Percentiles rank a stretch among this genome's conserved stretches.
Conservation (phyloP, 1,284 basidiomycete species). For the Schizophyllum amplum region DNA sequence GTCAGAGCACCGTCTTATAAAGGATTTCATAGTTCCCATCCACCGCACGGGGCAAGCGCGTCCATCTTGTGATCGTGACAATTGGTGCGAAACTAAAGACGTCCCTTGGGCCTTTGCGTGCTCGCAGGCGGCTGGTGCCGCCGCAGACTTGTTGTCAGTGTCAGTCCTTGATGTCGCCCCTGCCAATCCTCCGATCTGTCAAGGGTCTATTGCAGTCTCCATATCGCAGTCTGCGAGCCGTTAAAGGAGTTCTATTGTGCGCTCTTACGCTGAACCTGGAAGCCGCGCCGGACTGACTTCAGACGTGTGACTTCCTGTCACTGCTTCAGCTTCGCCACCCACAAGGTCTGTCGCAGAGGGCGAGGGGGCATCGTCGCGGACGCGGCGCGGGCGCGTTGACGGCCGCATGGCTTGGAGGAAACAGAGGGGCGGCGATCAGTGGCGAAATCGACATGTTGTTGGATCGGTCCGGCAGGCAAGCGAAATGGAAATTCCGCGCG, state of each 20-base stretch:
- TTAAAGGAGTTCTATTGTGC: too few relatives aligned
- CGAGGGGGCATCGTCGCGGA: background rate
- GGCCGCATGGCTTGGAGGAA: background rate
- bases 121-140: background rate
- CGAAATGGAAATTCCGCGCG: background rate
- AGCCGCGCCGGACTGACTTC: too few relatives aligned
- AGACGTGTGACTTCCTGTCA: too few relatives aligned
- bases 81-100: background rate
- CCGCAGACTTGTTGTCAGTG: too few relatives aligned
- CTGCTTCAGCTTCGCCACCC: too few relatives aligned
- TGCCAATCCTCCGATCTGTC: background rate
- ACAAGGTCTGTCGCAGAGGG: background rate
- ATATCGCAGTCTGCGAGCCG: too few relatives aligned
- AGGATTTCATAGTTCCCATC: background rate
- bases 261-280: too few relatives aligned
- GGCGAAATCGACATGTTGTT: background rate
- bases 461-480: too few relatives aligned
- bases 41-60: slow-evolving; percentile 17
- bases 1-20: background rate
- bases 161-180: too few relatives aligned
- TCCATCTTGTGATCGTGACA: slow-evolving; percentile 4
- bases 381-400: background rate
- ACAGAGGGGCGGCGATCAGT: background rate
- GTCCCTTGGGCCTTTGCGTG: slow-evolving; percentile 21
- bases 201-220: too few relatives aligned